Percentiles rank a stretch among this genome's conserved stretches.
phyloP scores from a whole-genome alignment of 306 rosid species.

The Oemleria cerasiformis region DNA sequence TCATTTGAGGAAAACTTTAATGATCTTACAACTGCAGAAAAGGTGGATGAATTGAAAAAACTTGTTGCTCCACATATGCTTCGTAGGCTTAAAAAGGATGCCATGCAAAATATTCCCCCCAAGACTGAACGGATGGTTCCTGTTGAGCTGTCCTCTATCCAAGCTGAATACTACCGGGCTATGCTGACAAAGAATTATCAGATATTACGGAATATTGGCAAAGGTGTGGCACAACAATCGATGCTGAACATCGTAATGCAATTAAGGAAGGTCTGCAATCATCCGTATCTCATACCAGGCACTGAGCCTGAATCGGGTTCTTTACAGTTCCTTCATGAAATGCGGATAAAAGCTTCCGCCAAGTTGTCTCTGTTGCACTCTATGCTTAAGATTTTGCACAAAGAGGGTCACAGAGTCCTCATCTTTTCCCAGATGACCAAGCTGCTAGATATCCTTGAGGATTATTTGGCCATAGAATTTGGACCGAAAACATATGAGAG shows the following conservation, averaged over 20 bases:
- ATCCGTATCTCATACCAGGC: slow-evolving; percentile 98
- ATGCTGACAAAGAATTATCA: slow-evolving; percentile 99
- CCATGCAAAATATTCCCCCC: slow-evolving; percentile 99
- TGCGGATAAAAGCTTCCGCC: slow-evolving; percentile 99
- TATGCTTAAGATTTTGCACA: slow-evolving; percentile 80
- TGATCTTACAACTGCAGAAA: slow-evolving; percentile 92
- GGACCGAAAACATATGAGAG: slow-evolving; percentile 97
- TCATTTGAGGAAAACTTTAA: slow-evolving; percentile 94
- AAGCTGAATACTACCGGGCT: slow-evolving; percentile 99
- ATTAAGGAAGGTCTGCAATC: slow-evolving; percentile 97
- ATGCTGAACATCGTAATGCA: slow-evolving; percentile 99
- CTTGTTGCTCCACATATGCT: slow-evolving; percentile 99
- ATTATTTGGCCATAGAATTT: slow-evolving; percentile 82
- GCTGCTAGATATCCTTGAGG: slow-evolving; percentile 97
- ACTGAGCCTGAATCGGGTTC: slow-evolving; percentile 98
- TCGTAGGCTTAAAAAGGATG: slow-evolving; percentile 96
- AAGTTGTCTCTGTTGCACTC: slow-evolving; percentile 93
- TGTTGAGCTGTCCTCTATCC: slow-evolving; percentile 96
- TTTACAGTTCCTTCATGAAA: slow-evolving; percentile 90
- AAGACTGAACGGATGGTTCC: slow-evolving; percentile 99
- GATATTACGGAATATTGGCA: slow-evolving; percentile 86
- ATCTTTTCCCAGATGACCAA: slow-evolving; percentile 99
- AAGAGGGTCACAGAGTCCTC: slow-evolving; percentile 93
- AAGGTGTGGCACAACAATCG: slow-evolving; percentile 93
- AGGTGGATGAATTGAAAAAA: slow-evolving; percentile 94